Evolutionary conservation across 2,329 filamentous ascomycete genomes (phyloP), one percentile per base, ranked within the genome.

Genomic region (Fonsecaea monophora): DNA sequence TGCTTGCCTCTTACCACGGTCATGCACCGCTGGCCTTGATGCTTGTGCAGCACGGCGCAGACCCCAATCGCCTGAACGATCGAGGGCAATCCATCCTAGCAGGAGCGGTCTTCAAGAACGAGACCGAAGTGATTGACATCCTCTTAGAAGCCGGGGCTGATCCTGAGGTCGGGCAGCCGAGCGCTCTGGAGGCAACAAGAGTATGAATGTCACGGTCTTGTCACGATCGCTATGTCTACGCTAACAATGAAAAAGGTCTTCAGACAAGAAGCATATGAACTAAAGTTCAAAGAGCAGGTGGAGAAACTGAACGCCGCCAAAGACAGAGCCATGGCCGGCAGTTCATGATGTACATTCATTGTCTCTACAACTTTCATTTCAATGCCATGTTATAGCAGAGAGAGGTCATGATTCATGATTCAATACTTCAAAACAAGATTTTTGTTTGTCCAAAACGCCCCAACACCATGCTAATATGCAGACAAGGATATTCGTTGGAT

Each of bases 31-130:
- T 90, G 0, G 87, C 89, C 32, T 81, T 79, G 55, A 80, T 90
- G 66, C 82, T 92, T 10, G 76, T 92, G 0, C 79, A 85, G 34
- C 82, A 87, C 66, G 87, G 88, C 1, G 89, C 88, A 1, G 88
- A 92, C 72, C 83, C 89, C 0, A 91, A 92, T 75, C 81, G 84
- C 1, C 74, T 91, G 34, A 92, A 92, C 69, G 89, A 89, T 68
- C 79, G 85, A 53, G 87, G 87, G 0, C 90, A 92, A 77, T 90
- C 87, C 68, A 87, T 88, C 0, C 80, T 92, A 3, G 89, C 89
- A 0, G 90, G 90, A 0, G 89, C 89, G 0, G 87, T 92, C 8
- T 92, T 92, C 76, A 92, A 92, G 77, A 86, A 86, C 10, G 88
- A 90, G 73, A 83, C 85, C 62, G 85, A 84, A 3, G 86, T 92